Evolutionary conservation across 257 asterid genomes (phyloP).

Genomic region (Coffea eugenioides): DNA sequence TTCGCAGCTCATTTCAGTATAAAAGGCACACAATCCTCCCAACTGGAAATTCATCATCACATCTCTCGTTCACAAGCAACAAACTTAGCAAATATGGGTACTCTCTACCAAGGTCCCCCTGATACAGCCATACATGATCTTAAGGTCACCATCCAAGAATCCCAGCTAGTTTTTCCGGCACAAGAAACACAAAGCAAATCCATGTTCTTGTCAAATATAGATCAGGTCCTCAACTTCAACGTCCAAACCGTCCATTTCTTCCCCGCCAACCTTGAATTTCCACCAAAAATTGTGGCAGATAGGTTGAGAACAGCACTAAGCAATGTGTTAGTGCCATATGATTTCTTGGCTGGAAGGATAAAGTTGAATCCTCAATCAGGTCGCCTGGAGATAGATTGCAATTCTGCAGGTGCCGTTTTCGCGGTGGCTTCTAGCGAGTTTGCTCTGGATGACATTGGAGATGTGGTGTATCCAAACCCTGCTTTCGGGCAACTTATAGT

Average conservation of each 20-base stretch:
- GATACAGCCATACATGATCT: conserved; percentile 50
- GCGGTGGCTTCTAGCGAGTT: conserved; percentile 57
- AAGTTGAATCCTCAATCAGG: conserved; percentile 38
- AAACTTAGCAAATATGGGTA: conserved; percentile 38
- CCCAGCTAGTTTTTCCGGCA: conserved; percentile 43
- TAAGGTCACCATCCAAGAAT: conserved; percentile 49
- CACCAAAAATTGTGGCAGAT: conserved; percentile 39
- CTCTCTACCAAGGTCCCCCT: conserved; percentile 26
- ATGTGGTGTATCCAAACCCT: conserved; percentile 74
- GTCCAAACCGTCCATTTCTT: conserved; percentile 84
- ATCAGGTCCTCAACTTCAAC: conserved; percentile 66
- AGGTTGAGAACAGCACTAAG: conserved; percentile 47
- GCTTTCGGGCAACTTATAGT: conserved; percentile 66
- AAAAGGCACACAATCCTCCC: conserved; percentile 1
- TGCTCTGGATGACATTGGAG: conserved; percentile 57
- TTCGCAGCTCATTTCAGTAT: conserved; percentile 6
- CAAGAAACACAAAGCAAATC: conserved; percentile 31
- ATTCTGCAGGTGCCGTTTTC: conserved; percentile 51
- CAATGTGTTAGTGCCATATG: conserved; percentile 48
- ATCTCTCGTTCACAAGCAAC: background rate
- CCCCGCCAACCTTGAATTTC: conserved; percentile 43
- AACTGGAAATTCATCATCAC: background rate
- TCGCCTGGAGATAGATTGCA: conserved; percentile 64
- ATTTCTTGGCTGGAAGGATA: conserved; percentile 68
- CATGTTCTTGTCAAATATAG: conserved; percentile 66